phyloP scores from a whole-genome alignment of 164 flowering plant genomes.

The Amborella trichopoda region DNA sequence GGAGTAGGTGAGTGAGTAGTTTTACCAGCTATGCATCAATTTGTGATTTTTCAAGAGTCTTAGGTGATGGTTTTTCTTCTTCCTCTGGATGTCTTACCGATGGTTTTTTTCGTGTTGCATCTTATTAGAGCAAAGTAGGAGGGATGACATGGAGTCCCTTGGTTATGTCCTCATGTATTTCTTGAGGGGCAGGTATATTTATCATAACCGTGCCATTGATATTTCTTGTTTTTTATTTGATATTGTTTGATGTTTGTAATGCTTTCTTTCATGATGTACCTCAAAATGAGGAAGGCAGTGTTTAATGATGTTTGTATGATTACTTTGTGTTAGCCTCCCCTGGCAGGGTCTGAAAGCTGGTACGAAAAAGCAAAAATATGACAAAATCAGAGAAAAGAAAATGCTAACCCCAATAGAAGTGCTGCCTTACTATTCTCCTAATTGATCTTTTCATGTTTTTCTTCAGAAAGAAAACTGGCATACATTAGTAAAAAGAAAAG shows the following conservation, averaged over 20 bases:
- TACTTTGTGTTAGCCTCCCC: slow-evolving; percentile 46
- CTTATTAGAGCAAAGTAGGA: slow-evolving; percentile 75
- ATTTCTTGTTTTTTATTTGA: background rate
- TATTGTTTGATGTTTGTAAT: background rate
- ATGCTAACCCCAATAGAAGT: slow-evolving; percentile 92
- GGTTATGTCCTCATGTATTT: slow-evolving; percentile 93
- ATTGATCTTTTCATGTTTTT: too few relatives aligned
- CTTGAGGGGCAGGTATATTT: slow-evolving; percentile 78
- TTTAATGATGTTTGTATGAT: background rate
- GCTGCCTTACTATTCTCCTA: too few relatives aligned
- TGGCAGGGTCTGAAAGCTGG: slow-evolving; percentile 98
- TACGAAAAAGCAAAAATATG: slow-evolving; percentile 88
- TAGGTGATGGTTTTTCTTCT: background rate
- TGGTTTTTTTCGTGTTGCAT: background rate
- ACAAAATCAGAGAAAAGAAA: slow-evolving; percentile 85
- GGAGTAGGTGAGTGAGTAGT: slow-evolving; percentile 52
- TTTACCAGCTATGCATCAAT: background rate
- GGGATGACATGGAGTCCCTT: slow-evolving; percentile 94
- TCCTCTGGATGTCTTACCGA: background rate
- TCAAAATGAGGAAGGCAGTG: too few relatives aligned
- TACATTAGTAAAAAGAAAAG: too few relatives aligned
- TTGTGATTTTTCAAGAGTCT: background rate
- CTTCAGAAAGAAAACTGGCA: too few relatives aligned
- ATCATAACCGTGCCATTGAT: too few relatives aligned
- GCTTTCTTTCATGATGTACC: background rate